phyloP scores from a whole-genome alignment of 2,329 filamentous ascomycete species.

The Colletotrichum sojae region DNA sequence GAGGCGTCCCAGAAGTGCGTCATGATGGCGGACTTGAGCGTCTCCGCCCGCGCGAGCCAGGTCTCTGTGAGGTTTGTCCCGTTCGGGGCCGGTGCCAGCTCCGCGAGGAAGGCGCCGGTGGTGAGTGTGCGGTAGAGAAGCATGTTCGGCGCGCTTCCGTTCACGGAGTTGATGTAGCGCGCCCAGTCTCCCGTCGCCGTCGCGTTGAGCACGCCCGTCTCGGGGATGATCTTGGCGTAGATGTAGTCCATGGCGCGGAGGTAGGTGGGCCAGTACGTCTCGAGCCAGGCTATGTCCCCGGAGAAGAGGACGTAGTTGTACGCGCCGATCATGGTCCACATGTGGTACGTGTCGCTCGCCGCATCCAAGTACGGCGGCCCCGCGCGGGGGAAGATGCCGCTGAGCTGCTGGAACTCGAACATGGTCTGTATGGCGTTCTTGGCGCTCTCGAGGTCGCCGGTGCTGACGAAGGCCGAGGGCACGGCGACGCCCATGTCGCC shows the following conservation, averaged over 20 bases:
- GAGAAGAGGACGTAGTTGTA: constrained; percentile 69
- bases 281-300: constrained; percentile 38
- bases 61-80: constrained; percentile 50
- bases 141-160: constrained; percentile 61
- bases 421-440: constrained; percentile 64
- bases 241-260: constrained; percentile 48
- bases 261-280: constrained; percentile 50
- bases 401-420: constrained; percentile 58
- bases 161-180: constrained; percentile 62
- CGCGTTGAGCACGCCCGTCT: constrained; percentile 57
- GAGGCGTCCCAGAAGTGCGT: constrained; percentile 62
- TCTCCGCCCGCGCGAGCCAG: constrained; percentile 57
- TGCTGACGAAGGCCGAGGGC: constrained; percentile 67
- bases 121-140: constrained; percentile 68
- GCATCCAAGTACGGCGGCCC: constrained; percentile 58
- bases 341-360: constrained; percentile 51
- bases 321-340: constrained; percentile 65
- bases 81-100: constrained; percentile 52
- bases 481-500: constrained; percentile 73
- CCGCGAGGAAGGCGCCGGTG: constrained; percentile 65
- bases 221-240: constrained; percentile 44
- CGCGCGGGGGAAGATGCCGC: constrained; percentile 65
- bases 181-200: constrained; percentile 67
- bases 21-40: constrained; percentile 61
- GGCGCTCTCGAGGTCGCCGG: constrained; percentile 65